phyloP scores from a whole-genome alignment of 2,329 filamentous ascomycete genomes.

The Aspergillus vadensis region DNA sequence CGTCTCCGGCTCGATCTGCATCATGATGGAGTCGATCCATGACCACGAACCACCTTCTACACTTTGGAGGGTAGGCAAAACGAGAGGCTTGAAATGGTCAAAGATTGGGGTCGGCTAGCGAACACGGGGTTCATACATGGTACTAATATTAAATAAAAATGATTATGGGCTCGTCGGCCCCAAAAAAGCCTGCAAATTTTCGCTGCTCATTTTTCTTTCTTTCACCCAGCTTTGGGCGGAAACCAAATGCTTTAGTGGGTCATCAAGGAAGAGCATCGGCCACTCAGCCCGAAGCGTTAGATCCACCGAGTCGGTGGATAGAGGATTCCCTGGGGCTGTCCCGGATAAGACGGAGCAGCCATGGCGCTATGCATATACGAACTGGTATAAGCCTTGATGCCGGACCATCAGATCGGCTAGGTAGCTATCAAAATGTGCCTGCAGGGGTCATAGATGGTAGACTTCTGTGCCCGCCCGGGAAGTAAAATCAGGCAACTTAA shows the following conservation, averaged over 20 bases:
- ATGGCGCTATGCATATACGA: not conserved
- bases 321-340: not conserved
- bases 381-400: not conserved
- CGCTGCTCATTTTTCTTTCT: not conserved
- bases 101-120: not conserved
- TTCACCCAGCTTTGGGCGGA: not conserved
- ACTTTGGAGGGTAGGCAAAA: not conserved
- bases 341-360: not conserved
- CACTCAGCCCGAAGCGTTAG: not conserved
- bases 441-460: not conserved
- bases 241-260: not conserved
- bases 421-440: not conserved
- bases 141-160: not conserved
- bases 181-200: not conserved
- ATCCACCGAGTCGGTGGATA: not conserved
- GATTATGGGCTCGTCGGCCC: not conserved
- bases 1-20: not conserved
- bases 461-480: no score
- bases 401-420: not conserved
- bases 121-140: not conserved
- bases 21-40: constrained; percentile 1
- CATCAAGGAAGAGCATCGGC: not conserved
- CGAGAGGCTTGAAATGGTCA: not conserved
- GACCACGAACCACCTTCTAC: not conserved
- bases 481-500: no score